These are phyloP conservation scores for Ochetophila trinervis DNA, from an alignment of 306 rosid species.

Conservation along the genomic window DNA sequence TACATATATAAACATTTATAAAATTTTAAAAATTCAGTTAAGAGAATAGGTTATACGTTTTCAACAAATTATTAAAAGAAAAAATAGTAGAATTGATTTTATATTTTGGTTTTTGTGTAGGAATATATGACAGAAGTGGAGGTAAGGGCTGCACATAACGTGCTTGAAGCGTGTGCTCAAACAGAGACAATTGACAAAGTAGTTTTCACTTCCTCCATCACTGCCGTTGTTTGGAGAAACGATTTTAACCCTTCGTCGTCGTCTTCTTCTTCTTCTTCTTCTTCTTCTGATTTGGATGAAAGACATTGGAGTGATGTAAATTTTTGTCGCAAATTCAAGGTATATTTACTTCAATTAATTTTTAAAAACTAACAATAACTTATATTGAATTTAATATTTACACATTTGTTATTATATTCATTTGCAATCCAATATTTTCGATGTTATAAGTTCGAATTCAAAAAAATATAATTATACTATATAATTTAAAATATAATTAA, in stretches of 20 bases:
- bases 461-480: too few relatives aligned
- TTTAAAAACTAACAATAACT: too few relatives aligned
- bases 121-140: conserved; percentile 84
- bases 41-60: too few relatives aligned
- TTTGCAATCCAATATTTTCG: too few relatives aligned
- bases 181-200: conserved; percentile 78
- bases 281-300: conserved; percentile 55
- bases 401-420: too few relatives aligned
- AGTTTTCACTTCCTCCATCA: conserved; percentile 70
- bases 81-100: not conserved
- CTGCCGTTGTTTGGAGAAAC: conserved; percentile 80
- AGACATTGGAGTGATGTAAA: conserved; percentile 74
- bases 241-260: too few relatives aligned
- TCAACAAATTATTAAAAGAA: too few relatives aligned
- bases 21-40: too few relatives aligned
- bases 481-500: not conserved
- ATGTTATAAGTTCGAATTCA: too few relatives aligned
- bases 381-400: too few relatives aligned
- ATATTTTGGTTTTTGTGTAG: conserved; percentile 22
- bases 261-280: conserved; percentile 35
- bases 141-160: conserved; percentile 94
- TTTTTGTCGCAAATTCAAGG: conserved; percentile 83
- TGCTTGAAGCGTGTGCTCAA: conserved; percentile 89
- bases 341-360: too few relatives aligned
- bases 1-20: too few relatives aligned